Evolutionary conservation across 129 eudicot species (phyloP), one percentile per base, ranked within the genome.

Genomic region (Calendula officinalis): DNA sequence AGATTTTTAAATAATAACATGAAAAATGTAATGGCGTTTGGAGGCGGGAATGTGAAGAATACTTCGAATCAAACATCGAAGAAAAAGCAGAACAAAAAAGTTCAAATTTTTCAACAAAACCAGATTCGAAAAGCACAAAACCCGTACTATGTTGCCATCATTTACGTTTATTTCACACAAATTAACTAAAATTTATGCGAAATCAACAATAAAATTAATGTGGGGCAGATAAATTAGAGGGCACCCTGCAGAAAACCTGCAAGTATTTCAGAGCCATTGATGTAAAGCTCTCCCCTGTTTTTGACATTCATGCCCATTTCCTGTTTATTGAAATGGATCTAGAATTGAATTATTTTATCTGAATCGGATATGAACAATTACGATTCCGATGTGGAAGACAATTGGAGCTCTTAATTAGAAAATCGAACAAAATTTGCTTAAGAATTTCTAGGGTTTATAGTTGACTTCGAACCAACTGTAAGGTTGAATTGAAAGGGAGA

Each of bases 191-290:
- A n/a, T n/a, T n/a, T n/a, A n/a, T n/a, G n/a, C n/a, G n/a, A n/a
- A n/a, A n/a, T n/a, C n/a, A n/a, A n/a, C 41, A 5, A 42, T 71
- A 71, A 62, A 64, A 36, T 73, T 6, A 7, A 64, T 73, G 66
- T 73, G n/a, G 78, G 91, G 91, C 77, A 64, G 6, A 47, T 69
- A 68, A 68, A 41, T 64, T 62, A 68, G 36, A 63, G 91, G 76
- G 87, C 87, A 77, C 66, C 86, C 80, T 72, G 69, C 83, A 84
- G 91, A 84, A 77, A 73, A 84, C 91, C 91, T 84, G 79, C 63
- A 75, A 66, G 84, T 78, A 74, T 81, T 75, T 70, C 87, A 84
- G 91, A 81, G 91, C 79, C 68, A 84, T 60, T 46, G 59, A 70
- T 8, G n/a, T n/a, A 58, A 17, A 40, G 12, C 87, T 78, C 91